Conservation (phyloP, 306 rosid genomes). For the Datisca glomerata region DNA sequence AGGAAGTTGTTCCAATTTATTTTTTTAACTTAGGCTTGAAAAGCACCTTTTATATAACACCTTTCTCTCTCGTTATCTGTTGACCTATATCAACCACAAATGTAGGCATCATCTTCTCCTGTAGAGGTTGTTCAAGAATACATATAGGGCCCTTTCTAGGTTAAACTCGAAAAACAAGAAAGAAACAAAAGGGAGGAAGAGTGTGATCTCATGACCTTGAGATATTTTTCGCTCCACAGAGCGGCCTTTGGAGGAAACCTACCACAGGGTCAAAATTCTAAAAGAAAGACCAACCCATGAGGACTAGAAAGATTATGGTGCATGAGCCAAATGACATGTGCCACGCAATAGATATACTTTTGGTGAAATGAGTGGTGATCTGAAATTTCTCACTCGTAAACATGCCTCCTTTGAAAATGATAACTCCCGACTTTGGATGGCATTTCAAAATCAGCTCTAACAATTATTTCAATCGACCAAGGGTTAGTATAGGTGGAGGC, state of each 20-base stretch:
- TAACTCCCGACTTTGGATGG: background rate
- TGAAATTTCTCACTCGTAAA: conserved; percentile 3
- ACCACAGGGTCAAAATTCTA: too few species aligned
- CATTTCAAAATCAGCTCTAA: background rate
- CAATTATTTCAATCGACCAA: background rate
- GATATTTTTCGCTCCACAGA: too few species aligned
- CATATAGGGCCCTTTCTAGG: background rate
- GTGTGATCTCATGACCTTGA: background rate
- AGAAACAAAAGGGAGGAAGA: background rate
- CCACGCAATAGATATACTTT: too few species aligned
- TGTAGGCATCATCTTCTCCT: background rate
- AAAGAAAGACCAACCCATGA: background rate
- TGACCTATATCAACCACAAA: background rate
- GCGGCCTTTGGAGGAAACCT: background rate
- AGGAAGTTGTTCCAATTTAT: too few species aligned
- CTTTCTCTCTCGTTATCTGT: too few species aligned
- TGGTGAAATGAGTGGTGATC: background rate
- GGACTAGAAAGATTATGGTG: background rate
- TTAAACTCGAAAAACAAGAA: background rate
- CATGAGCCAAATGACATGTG: conserved; percentile 3
- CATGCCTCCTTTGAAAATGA: conserved; percentile 3
- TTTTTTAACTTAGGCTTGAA: too few species aligned
- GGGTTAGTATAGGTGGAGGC: background rate
- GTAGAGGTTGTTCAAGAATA: background rate
- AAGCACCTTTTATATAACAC: too few species aligned